Conservation (phyloP, 2,329 filamentous ascomycete genomes). For the Didymella pinodella region DNA sequence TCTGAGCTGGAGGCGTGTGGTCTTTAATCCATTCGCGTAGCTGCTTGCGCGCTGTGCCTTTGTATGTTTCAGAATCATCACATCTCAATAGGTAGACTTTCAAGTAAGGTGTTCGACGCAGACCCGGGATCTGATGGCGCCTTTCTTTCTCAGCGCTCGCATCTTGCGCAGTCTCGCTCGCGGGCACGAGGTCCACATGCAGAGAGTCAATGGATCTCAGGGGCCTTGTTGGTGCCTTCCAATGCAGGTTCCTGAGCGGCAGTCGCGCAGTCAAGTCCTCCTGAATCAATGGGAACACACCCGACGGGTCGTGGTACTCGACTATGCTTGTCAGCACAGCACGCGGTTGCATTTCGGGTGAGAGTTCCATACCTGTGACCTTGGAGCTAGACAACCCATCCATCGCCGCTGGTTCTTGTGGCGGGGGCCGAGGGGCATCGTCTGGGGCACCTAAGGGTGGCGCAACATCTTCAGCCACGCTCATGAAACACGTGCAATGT, state of each 20-base stretch:
- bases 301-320: slow-evolving; percentile 94
- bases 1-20: slow-evolving; percentile 65
- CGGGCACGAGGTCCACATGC: slow-evolving; percentile 83
- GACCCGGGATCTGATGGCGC: slow-evolving; percentile 91
- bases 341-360: slow-evolving; percentile 2
- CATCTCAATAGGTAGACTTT: slow-evolving; percentile 90
- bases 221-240: slow-evolving; percentile 93
- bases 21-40: slow-evolving; percentile 91
- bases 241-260: slow-evolving; percentile 90
- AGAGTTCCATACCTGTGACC: slow-evolving; percentile 55
- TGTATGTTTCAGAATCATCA: slow-evolving; percentile 96
- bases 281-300: slow-evolving; percentile 82
- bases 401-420: slow-evolving; percentile 47
- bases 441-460: slow-evolving; percentile 48
- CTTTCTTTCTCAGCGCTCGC: slow-evolving; percentile 61
- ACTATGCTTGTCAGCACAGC: slow-evolving; percentile 62
- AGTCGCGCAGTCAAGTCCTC: slow-evolving; percentile 79
- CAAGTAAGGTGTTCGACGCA: slow-evolving; percentile 91
- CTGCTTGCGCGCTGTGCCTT: slow-evolving; percentile 76
- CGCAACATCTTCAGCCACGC: slow-evolving; percentile 49
- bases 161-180: slow-evolving; percentile 58
- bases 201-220: slow-evolving; percentile 92
- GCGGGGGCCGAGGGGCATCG: slow-evolving; percentile 43
- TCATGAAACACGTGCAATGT: slow-evolving; percentile 41
- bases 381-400: slow-evolving; percentile 58